phyloP scores from a whole-genome alignment of 306 rosid species.

The Castanea mollissima region DNA sequence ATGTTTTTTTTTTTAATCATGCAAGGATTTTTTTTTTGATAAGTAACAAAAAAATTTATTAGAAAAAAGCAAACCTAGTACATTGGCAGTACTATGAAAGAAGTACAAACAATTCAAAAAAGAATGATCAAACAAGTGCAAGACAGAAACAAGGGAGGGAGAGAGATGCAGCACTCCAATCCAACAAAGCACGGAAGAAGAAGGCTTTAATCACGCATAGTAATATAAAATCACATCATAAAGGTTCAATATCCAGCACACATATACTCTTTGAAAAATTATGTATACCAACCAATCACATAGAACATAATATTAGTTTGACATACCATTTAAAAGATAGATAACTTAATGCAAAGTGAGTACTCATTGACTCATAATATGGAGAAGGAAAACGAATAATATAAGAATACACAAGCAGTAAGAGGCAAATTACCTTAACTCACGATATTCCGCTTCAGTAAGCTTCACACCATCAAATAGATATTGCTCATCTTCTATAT shows the following conservation, averaged over 20 bases:
- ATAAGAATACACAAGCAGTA: background rate
- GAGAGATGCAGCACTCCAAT: no score
- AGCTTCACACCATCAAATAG: conserved; percentile 73
- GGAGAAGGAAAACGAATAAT: background rate
- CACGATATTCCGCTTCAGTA: conserved; percentile 62
- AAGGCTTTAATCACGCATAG: no score
- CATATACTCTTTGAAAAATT: background rate
- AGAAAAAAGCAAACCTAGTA: no score
- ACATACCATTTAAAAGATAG: background rate
- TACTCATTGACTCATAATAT: background rate
- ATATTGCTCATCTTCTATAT: conserved; percentile 90
- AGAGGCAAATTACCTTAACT: conserved; percentile 50
- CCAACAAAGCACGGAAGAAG: no score
- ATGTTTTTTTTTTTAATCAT: background rate
- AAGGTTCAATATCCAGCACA: background rate
- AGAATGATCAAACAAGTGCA: no score
- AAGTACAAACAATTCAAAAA: no score
- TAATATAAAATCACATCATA: background rate
- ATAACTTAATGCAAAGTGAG: background rate
- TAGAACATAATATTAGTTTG: background rate
- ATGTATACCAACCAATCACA: background rate
- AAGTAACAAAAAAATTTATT: no score
- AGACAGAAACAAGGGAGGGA: no score
- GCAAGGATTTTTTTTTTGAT: background rate
- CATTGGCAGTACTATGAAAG: no score